Base-by-base conservation (phyloP, 306 rosid species). In the Rosa chinensis region DNA sequence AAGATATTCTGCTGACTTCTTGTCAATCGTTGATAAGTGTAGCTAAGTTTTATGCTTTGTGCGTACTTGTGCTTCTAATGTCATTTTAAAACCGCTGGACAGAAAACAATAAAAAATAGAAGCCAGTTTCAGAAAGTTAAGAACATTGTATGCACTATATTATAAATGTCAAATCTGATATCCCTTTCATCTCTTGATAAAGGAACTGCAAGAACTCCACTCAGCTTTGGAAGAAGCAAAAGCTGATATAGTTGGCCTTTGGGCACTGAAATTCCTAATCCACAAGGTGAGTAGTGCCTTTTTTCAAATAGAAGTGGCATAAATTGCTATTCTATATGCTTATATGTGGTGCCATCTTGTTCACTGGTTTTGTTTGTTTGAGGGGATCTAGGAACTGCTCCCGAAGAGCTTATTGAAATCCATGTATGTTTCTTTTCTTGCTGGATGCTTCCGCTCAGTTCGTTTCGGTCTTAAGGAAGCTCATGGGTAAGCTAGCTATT, bases 181-280 rank as follows among this genome's bases (percentile, higher is more conserved):
- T 80, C 43, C 4, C 75, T 77, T 44, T 53, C 58, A 56, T 80
- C 73, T 75, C 84, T 84, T 79, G 77, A 80, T 78, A 62, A 89
- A 95, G 99, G 98, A 95, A 84, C 85, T 95, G 76, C 89, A 95
- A 92, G 99, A 95, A 84, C 90, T 95, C 79, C 85, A 95, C 86
- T 92, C 98, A 5, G 92, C 97, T 86, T 70, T 95, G 68, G 99
- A 92, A 90, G 98, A 92, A 88, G 99, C 98, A 84, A 95, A 92
- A 87, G 99, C 98, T 79, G 98, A 95, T 78, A 92, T 95, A 79
- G 99, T 95, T 71, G 99, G 99, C 78, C 96, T 95, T 40, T 95
- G 98, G 99, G 98, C 97, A 47, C 80, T 95, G 82, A 86, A 81
- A 82, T 95, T 91, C 81, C 81, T 95, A 78, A 86, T 88, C 86